A percentile compares a stretch with the other conserved stretches of the same genome.
Evolutionary conservation across 1,139 yeast genomes (phyloP).

Genomic region (Magnusiomyces magnusii): DNA sequence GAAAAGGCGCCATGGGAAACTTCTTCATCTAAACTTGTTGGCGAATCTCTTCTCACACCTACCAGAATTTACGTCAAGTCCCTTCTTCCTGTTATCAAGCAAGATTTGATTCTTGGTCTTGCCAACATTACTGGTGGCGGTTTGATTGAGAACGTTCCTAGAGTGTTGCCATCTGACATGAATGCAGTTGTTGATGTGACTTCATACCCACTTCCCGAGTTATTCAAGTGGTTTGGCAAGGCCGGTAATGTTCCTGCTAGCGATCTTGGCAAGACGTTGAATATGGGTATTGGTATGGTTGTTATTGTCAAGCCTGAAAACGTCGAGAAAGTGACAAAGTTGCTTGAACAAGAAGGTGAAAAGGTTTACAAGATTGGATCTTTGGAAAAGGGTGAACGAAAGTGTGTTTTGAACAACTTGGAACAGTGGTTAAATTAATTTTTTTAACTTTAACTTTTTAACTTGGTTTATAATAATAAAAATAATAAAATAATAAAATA

Average conservation of each 20-base stretch:
- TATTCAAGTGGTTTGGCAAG: conserved; percentile 90
- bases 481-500: background rate
- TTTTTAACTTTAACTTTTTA: no score
- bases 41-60: conserved; percentile 80
- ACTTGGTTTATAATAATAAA: no score
- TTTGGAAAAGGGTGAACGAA: conserved; percentile 51
- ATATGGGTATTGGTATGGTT: conserved; percentile 97
- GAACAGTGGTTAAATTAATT: conserved; percentile 40
- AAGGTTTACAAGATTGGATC: conserved; percentile 72
- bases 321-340: conserved; percentile 48
- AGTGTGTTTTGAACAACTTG: conserved; percentile 61
- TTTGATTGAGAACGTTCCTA: conserved; percentile 88
- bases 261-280: conserved; percentile 85
- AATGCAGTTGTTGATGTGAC: conserved; percentile 75
- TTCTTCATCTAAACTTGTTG: conserved; percentile 50
- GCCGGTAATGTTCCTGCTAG: conserved; percentile 82
- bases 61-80: conserved; percentile 94
- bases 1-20: conserved; percentile 83
- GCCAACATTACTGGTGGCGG: conserved; percentile 99
- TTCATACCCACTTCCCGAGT: conserved; percentile 77
- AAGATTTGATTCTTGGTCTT: conserved; percentile 69
- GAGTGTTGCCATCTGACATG: conserved; percentile 77
- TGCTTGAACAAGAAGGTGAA: conserved; percentile 62
- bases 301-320: conserved; percentile 60
- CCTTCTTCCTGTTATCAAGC: conserved; percentile 61